Evolutionary conservation across 1,284 basidiomycete genomes (phyloP).

Genomic region (Heterobasidion annosum): DNA sequence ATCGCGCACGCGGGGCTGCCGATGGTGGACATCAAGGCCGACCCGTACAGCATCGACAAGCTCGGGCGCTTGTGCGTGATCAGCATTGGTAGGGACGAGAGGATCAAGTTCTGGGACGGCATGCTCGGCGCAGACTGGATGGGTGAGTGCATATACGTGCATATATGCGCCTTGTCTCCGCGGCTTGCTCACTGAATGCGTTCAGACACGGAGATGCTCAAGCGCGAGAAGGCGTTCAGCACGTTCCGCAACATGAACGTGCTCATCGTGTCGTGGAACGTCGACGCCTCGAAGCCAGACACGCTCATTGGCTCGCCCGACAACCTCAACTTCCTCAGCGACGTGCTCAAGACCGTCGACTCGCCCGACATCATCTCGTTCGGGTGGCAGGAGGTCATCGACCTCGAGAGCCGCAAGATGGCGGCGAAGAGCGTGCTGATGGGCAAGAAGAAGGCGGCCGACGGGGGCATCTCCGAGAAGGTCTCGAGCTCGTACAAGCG

Average conservation of each 20-base stretch:
- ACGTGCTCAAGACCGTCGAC: conserved; percentile 62
- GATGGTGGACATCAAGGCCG: conserved; percentile 62
- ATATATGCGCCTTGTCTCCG: conserved; percentile 1
- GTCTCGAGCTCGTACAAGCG: conserved; percentile 79
- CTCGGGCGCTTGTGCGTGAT: conserved; percentile 62
- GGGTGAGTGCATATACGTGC: conserved; percentile 36
- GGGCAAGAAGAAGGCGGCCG: conserved; percentile 59
- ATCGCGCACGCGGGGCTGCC: conserved; percentile 77
- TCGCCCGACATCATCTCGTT: conserved; percentile 87
- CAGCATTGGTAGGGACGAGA: conserved; percentile 73
- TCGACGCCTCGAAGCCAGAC: conserved; percentile 81
- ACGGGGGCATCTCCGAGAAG: conserved; percentile 65
- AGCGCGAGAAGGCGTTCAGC: conserved; percentile 73
- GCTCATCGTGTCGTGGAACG: conserved; percentile 91
- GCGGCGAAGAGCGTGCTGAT: conserved; percentile 85
- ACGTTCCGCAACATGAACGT: conserved; percentile 71
- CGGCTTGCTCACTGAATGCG: background rate
- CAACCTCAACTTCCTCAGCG: conserved; percentile 66
- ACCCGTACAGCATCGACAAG: conserved; percentile 64
- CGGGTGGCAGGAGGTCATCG: conserved; percentile 94
- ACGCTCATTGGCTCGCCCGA: conserved; percentile 49
- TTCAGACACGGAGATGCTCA: conserved; percentile 66
- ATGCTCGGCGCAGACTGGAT: conserved; percentile 81
- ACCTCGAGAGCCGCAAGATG: conserved; percentile 86
- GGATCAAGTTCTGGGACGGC: conserved; percentile 85